Evolutionary conservation across 805 yeast genomes (phyloP), one percentile per base, ranked within the genome.

Genomic region (Candida succiphila): DNA sequence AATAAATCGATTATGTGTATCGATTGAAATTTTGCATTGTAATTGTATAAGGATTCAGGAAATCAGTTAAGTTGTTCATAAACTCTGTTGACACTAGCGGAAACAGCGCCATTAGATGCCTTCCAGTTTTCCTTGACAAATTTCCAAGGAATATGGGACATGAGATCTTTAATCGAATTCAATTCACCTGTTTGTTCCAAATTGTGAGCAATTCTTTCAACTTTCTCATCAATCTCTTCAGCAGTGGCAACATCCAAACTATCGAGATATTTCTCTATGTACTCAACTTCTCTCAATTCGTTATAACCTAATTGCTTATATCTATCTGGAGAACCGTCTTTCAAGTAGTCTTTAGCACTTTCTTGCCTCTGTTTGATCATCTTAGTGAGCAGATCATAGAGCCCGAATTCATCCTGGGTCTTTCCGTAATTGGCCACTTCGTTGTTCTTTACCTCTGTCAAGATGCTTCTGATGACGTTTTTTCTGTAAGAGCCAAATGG

Each of bases 321-420:
- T 38, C 64, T 50, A 37, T 65, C 71, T n/a, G 60, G 58, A 17
- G 66, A 47, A 14, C 62, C 57, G 25, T 57, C 62, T 29, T 56
- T 51, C 31, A 51, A 34, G 39, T 61, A 66, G 35, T 58, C 60
- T 6, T 39, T 46, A 14, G 65, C 63, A 4, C 68, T 54, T 10
- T 52, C 53, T 21, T 44, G 41, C 41, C 72, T 53, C 37, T 66
- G 66, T 33, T 59, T 63, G 33, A 56, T 47, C 61, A 66, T 54
- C 35, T 62, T 62, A 23, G 38, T 31, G 10, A 58, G 40, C 29
- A 58, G 44, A 34, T 58, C 61, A 31, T 48, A 55, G 25, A 60
- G 36, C 24, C 45, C 42, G 29, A 51, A 60, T 36, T 57, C 57
- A 34, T 55, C 56, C 17, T 47, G 45, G 22, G 45, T 41, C 25